Evolutionary conservation across 1,284 basidiomycete species (phyloP), one percentile per base, ranked within the genome.

Genomic region (Neotropicomus parvogracilis): DNA sequence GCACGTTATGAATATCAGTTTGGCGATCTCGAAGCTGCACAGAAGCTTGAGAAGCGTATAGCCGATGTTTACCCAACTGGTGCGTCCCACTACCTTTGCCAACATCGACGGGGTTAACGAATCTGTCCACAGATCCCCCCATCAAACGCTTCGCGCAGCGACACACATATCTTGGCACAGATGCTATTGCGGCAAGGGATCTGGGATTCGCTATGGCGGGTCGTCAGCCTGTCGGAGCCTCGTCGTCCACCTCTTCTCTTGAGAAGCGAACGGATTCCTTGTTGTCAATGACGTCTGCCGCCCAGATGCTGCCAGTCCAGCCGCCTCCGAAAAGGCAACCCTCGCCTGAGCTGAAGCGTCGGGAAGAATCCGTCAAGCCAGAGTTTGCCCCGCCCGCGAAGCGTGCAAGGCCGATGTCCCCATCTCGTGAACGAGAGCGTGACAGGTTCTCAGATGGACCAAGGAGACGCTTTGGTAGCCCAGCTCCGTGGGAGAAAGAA

Each of bases 1-100:
- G 85, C 91, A 3, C 79, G 86, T 50, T 97, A 97, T 70, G 94
- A 97, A 68, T 97, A 95, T 72, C 87, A 91, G 63, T 98, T 91
- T 64, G 93, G 93, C 19, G 93, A 97, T 68, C 74, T 94, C n/a
- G 83, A 90, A 39, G 88, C 90, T 2, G 84, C 91, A 9, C 83
- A 88, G 54, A 92, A 95, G 66, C 79, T 98, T 41, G 94, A 97
- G 66, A 81, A 85, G 53, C 81, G 95, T 5, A 86, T 97, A 60
- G 75, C 85, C 2, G 94, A 97, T 56, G 80, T 85, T 2, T 98
- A 94, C 69, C 87, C 93, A 0, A 80, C 81, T 46, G 89, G 91
- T 91, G 52, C 40, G 75, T 34, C 21, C 17, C 2, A 14, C 42
- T 26, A 1, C 19, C 12, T 29, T 28, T 17, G 17, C 17, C 16